Evolutionary conservation across 2,329 filamentous ascomycete genomes (phyloP).

Genomic region (Colletotrichum liriopes): DNA sequence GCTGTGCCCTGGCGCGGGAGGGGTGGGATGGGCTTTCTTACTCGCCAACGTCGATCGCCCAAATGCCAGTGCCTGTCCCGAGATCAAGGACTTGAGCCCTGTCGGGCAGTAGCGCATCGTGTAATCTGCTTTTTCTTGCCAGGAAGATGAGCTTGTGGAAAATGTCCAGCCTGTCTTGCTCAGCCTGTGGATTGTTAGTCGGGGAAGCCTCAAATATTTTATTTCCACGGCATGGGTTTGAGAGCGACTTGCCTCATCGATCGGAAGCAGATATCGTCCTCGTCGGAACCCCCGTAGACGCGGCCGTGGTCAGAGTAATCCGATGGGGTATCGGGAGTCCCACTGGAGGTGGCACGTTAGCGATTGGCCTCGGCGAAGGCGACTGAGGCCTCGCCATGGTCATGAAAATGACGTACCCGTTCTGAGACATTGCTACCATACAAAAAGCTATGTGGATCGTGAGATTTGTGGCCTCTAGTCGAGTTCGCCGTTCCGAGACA

Average conservation of each 20-base stretch:
- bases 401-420: conserved; percentile 46
- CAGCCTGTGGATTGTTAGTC: conserved; percentile 63
- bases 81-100: conserved; percentile 71
- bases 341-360: conserved; percentile 28
- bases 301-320: conserved; percentile 77
- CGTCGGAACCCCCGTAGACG: conserved; percentile 77
- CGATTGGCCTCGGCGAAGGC: background rate
- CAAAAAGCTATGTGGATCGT: background rate
- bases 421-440: conserved; percentile 52
- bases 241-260: conserved; percentile 76
- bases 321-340: conserved; percentile 22
- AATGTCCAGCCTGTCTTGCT: conserved; percentile 85
- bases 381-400: background rate
- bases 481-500: background rate
- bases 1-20: background rate
- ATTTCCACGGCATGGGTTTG: background rate
- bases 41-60: conserved; percentile 90
- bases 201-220: background rate
- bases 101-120: conserved; percentile 38
- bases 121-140: conserved; percentile 65
- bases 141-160: conserved; percentile 84
- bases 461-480: background rate
- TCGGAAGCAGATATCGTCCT: conserved; percentile 83
- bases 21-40: conserved; percentile 58
- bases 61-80: conserved; percentile 92